Conservation (phyloP, 192 early-diverging fungal genomes). For the Podila epigama region DNA sequence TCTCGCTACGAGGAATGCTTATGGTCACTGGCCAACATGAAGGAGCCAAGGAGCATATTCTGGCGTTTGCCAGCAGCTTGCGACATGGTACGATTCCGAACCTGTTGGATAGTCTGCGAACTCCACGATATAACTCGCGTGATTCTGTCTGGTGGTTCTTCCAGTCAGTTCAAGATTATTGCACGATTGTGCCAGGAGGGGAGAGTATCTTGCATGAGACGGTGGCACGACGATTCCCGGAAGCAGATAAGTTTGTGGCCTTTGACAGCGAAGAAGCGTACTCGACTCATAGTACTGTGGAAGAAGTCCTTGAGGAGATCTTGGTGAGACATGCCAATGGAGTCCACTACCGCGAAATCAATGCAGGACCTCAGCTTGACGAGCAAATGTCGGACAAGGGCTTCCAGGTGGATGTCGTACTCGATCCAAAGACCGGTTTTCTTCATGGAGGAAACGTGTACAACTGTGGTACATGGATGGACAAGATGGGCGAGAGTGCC, state of each 20-base stretch:
- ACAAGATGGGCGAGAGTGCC: constrained; percentile 95
- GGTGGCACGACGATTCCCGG: constrained; percentile 86
- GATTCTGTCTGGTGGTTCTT: constrained; percentile 98
- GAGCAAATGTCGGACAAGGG: constrained; percentile 91
- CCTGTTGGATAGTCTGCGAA: constrained; percentile 84
- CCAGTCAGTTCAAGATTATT: constrained; percentile 91
- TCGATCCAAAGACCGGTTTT: constrained; percentile 82
- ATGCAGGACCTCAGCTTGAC: constrained; percentile 89
- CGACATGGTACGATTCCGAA: constrained; percentile 98
- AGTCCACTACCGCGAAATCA: constrained; percentile 93
- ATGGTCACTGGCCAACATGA: constrained; percentile 84
- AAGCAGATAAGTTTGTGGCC: constrained; percentile 73
- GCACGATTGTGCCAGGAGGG: constrained; percentile 76
- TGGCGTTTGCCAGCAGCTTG: constrained; percentile 91
- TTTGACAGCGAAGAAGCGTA: constrained; percentile 72
- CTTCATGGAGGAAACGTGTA: constrained; percentile 86
- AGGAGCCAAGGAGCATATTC: constrained; percentile 83
- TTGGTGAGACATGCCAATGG: constrained; percentile 89
- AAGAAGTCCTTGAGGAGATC: constrained; percentile 91
- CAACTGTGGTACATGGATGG: constrained; percentile 99
- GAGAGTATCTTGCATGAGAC: constrained; percentile 69
- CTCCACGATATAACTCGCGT: constrained; percentile 93
- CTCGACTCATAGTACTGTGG: constrained; percentile 70
- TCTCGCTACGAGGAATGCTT: constrained; percentile 85
- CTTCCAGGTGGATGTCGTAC: constrained; percentile 82